These are phyloP conservation scores for Athelia psychrophila DNA, from an alignment of 1,284 basidiomycete genomes.

Conservation along the genomic window DNA sequence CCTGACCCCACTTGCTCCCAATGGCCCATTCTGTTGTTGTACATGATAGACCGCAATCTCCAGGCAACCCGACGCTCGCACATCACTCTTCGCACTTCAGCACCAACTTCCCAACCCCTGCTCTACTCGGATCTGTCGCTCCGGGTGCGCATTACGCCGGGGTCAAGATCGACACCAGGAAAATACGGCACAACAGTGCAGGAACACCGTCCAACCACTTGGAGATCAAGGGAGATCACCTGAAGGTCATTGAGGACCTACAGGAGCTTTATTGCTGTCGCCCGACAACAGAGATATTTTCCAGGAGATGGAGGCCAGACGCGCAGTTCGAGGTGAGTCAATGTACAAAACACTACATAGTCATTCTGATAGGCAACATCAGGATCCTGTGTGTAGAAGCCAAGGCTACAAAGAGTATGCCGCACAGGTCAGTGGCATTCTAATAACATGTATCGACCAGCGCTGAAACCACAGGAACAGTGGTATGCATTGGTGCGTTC, in stretches of 20 bases:
- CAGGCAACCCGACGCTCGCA: background rate
- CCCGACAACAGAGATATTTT: conserved; percentile 54
- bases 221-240: conserved; percentile 36
- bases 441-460: conserved; percentile 8
- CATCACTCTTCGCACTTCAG: background rate
- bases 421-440: conserved; percentile 41
- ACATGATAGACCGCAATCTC: background rate
- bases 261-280: conserved; percentile 58
- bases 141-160: conserved; percentile 60
- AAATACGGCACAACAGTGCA: conserved; percentile 8
- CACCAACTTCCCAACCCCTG: conserved; percentile 42
- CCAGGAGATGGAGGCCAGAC: conserved; percentile 54
- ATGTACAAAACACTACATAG: conserved; percentile 5
- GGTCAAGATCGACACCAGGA: conserved; percentile 29
- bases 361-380: conserved; percentile 5
- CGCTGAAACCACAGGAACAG: conserved; percentile 25
- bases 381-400: conserved; percentile 53
- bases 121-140: conserved; percentile 52
- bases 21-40: too few relatives aligned
- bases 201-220: conserved; percentile 24
- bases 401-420: conserved; percentile 51
- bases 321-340: conserved; percentile 57
- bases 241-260: conserved; percentile 48
- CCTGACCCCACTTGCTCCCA: too few relatives aligned
- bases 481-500: conserved; percentile 59